Percentiles rank a stretch among this genome's conserved stretches.
Evolutionary conservation across 441 rosid species (phyloP).

Genomic region (Breynia disticha): DNA sequence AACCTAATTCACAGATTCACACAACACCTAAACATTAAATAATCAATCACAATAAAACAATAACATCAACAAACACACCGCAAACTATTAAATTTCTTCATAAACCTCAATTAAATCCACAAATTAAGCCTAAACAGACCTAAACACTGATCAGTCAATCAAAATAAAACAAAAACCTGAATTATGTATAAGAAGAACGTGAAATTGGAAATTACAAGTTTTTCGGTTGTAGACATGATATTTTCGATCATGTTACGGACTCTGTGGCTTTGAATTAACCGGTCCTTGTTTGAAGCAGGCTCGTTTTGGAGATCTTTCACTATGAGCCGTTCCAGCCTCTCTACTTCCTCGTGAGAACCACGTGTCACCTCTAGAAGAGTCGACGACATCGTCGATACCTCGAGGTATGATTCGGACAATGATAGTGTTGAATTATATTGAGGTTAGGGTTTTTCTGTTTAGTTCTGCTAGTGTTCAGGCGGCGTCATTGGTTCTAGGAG

Average conservation of each 20-base stretch:
- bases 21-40: neutral
- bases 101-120: too few relatives aligned
- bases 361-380: slow-evolving; percentile 87
- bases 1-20: slow-evolving; percentile 28
- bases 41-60: neutral
- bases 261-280: slow-evolving; percentile 82
- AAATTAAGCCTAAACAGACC: too few relatives aligned
- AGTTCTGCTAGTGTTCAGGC: too few relatives aligned
- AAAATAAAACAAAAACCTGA: too few relatives aligned
- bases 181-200: too few relatives aligned
- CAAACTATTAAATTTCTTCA: too few relatives aligned
- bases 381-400: slow-evolving; percentile 54
- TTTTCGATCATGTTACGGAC: slow-evolving; percentile 77
- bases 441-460: slow-evolving; percentile 17
- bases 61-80: neutral
- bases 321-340: slow-evolving; percentile 70
- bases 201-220: slow-evolving; percentile 40
- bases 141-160: too few relatives aligned
- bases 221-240: slow-evolving; percentile 47
- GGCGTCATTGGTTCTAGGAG: too few relatives aligned
- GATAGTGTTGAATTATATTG: neutral
- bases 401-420: neutral
- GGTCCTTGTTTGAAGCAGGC: slow-evolving; percentile 57
- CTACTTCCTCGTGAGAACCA: slow-evolving; percentile 82
- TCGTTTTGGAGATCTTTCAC: slow-evolving; percentile 88